These are phyloP conservation scores for Candida michaelii DNA, from an alignment of 805 yeast genomes.

Conservation along the genomic window DNA sequence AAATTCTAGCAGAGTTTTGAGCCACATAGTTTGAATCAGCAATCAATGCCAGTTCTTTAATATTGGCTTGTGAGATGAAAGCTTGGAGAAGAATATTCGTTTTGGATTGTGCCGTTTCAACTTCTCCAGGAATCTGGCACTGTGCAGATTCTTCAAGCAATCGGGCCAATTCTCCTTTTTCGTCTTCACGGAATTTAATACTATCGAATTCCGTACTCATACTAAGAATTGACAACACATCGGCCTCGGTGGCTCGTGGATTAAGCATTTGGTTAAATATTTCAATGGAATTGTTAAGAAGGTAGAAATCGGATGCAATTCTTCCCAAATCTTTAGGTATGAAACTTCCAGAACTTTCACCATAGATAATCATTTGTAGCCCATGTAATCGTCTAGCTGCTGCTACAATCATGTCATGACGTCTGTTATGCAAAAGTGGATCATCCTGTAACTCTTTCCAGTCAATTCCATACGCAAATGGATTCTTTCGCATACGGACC, in stretches of 20 bases:
- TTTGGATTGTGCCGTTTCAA: slow-evolving; percentile 78
- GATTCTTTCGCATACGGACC: slow-evolving; percentile 93
- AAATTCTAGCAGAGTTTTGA: slow-evolving; percentile 90
- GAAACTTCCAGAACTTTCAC: slow-evolving; percentile 77
- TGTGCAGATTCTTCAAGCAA: slow-evolving; percentile 61
- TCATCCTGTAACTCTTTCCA: slow-evolving; percentile 86
- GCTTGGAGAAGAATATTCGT: slow-evolving; percentile 87
- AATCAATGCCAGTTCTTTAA: slow-evolving; percentile 75
- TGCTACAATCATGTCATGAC: slow-evolving; percentile 70
- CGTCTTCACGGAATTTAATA: slow-evolving; percentile 86
- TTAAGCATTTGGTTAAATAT: slow-evolving; percentile 81
- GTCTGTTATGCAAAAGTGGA: slow-evolving; percentile 68
- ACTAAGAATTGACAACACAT: slow-evolving; percentile 80
- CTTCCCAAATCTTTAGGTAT: slow-evolving; percentile 89
- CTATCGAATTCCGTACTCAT: slow-evolving; percentile 94
- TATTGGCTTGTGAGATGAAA: slow-evolving; percentile 70
- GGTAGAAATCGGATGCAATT: slow-evolving; percentile 90
- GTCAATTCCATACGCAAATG: slow-evolving; percentile 86
- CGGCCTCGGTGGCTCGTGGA: slow-evolving; percentile 89
- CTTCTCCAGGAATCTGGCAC: slow-evolving; percentile 79
- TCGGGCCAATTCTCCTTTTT: slow-evolving; percentile 65
- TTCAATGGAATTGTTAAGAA: slow-evolving; percentile 82
- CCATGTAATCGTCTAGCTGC: slow-evolving; percentile 85
- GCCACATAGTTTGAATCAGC: slow-evolving; percentile 94
- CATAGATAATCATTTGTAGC: slow-evolving; percentile 91